A percentile compares a stretch with the other conserved stretches of the same genome.
Conservation (phyloP, 805 yeast species). For the Candida arabinofermentans region DNA sequence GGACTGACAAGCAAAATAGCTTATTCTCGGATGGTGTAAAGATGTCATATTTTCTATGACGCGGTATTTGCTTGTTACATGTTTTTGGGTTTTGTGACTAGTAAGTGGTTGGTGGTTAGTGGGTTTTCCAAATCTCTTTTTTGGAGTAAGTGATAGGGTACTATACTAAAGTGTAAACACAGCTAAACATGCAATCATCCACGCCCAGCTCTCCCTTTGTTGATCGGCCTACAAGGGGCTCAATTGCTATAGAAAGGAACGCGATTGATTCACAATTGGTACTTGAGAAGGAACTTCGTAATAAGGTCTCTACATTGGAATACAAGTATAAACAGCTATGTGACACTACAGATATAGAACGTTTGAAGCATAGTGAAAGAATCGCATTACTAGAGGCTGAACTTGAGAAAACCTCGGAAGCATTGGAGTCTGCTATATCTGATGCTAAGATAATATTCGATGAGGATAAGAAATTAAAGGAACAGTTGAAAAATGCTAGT, state of each 20-base stretch:
- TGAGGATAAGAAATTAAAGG: conserved; percentile 29
- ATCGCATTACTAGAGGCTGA: conserved; percentile 23
- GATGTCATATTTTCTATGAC: too few relatives aligned
- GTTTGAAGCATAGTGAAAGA: conserved; percentile 1
- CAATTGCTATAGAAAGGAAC: not conserved
- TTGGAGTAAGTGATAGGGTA: too few relatives aligned
- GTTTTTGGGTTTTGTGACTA: too few relatives aligned
- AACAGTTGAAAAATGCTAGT: conserved; percentile 31
- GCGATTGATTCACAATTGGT: conserved; percentile 1
- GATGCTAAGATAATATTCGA: conserved; percentile 13
- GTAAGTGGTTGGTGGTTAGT: too few relatives aligned
- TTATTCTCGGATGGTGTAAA: too few relatives aligned
- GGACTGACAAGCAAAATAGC: too few relatives aligned
- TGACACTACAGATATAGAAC: not conserved
- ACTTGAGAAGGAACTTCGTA: conserved; percentile 6
- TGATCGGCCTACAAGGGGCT: conserved; percentile 4
- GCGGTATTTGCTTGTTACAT: too few relatives aligned
- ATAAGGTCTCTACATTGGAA: conserved; percentile 12
- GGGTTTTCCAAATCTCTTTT: too few relatives aligned
- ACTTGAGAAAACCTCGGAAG: conserved; percentile 25
- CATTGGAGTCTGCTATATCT: conserved; percentile 30
- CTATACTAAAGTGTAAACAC: too few relatives aligned
- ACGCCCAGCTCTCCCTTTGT: conserved; percentile 19
- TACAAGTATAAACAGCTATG: conserved; percentile 5
- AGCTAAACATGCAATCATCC: too few relatives aligned